phyloP scores from a whole-genome alignment of 2,329 filamentous ascomycete species.

The Bertia moriformis region DNA sequence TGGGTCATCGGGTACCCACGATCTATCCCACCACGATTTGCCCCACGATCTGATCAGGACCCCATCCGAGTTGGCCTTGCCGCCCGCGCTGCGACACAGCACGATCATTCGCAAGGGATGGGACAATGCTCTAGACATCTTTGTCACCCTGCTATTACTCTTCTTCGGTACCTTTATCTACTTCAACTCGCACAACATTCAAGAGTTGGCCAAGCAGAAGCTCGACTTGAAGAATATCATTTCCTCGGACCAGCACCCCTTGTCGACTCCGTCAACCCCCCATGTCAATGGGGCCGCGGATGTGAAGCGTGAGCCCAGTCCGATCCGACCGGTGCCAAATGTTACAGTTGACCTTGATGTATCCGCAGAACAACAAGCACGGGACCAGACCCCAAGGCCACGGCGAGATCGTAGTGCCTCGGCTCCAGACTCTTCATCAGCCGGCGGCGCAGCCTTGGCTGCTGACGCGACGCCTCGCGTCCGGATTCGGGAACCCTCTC shows the following conservation, averaged over 20 bases:
- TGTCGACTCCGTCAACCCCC: conserved; percentile 21
- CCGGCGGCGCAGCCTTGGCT: too few species aligned
- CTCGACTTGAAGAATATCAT: conserved; percentile 26
- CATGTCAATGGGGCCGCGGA: conserved; percentile 10
- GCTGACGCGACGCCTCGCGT: not conserved
- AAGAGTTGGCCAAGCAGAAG: conserved; percentile 23
- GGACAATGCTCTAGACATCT: conserved; percentile 25
- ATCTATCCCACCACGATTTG: too few species aligned
- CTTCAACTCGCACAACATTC: conserved; percentile 21
- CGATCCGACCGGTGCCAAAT: conserved; percentile 8
- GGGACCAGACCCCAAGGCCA: conserved; percentile 13
- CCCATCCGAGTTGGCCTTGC: conserved; percentile 18
- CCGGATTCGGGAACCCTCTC: not conserved
- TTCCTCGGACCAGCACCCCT: conserved; percentile 16
- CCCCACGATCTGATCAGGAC: conserved; percentile 17
- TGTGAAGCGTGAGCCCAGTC: conserved; percentile 11
- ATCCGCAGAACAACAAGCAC: conserved; percentile 6
- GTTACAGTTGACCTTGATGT: conserved; percentile 16
- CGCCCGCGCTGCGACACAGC: conserved; percentile 21
- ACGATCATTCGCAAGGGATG: conserved; percentile 26
- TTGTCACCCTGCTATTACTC: conserved; percentile 21
- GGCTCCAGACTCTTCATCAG: not conserved
- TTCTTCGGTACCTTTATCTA: conserved; percentile 24
- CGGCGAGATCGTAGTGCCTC: not conserved
- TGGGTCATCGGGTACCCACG: too few species aligned